Evolutionary conservation across 1,284 basidiomycete species (phyloP), one percentile per base, ranked within the genome.

Genomic region (Cryptococcus sp.): DNA sequence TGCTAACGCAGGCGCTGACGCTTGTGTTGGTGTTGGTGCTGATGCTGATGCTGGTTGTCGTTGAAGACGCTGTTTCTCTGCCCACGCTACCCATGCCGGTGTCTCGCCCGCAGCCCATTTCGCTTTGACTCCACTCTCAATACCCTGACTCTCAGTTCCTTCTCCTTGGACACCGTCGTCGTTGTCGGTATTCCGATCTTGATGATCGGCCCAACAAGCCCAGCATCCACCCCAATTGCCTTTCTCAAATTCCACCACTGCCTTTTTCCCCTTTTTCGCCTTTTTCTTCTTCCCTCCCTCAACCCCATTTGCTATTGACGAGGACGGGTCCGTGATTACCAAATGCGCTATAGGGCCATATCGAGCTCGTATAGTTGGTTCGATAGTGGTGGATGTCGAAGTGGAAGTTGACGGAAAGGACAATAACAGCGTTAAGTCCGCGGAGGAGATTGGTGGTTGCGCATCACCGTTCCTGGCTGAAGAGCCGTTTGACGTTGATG

Each of bases 61-160:
- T 13, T 35, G 31, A 35, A 35, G 31, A 8, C 31, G 31, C 31
- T 35, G 31, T 47, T 51, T 54, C 77, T 85, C 69, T 42, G 88
- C 73, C 88, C 89, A 91, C 7, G 76, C 83, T 38, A 93, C 78
- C 68, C 91, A 86, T 41, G 81, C 83, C 1, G 91, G 91, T 65
- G 90, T 88, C 53, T 83, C 83, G 6, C 87, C 87, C 10, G 68
- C 79, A 6, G 83, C 85, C 88, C 88, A 90, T 3, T 81, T 80
- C 3, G 80, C 84, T 81, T 88, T 87, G 46, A 87, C 81, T 4
- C 84, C 85, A 13, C 13, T 10, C 31, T 35, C 31, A 13, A 35
- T 35, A 3, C 5, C 31, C 13, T 35, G 31, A 35, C 31, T 35
- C 13, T 8, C 13, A 2, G 31, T 35, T 35, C 31, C 31, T 0